Evolutionary conservation across 139 green algal species (phyloP), one percentile per base, ranked within the genome.

Genomic region (Coelastrella sp.): DNA sequence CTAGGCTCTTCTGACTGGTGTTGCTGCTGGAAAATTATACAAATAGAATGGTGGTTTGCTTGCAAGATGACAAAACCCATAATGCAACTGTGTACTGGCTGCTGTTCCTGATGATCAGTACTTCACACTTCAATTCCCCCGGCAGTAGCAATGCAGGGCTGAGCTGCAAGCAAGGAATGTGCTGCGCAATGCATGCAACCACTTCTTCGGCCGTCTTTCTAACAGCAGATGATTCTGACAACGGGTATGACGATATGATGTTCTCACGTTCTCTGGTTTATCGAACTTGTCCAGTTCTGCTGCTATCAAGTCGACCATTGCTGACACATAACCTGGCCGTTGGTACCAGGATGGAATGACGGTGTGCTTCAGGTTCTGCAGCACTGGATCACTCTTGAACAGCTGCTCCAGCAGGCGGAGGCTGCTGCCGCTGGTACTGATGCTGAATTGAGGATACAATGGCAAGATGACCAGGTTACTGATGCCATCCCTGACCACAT

Each of bases 401-500:
- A 99, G 87, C 8, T 93, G 57, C 92, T 99, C 97, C 78, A 99
- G 91, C 66, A 99, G 93, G 22, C 98, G 96, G 60, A 99, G 94
- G 88, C 87, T 96, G 76, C 96, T 99, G 35, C 98, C 98, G 8
- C 79, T 95, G 72, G 98, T 99, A 61, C 94, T 97, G 82, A 99
- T 99, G 81, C 94, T 98, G 92, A 99, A 99, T 92, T 99, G 97
- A 14, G 97, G 97, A 92, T 99, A 99, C 59, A 99, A 93, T 27
- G 98, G 98, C 70, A 99, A 93, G 58, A 99, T 97, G 65, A 99
- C 88, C 58, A 91, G 57, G 19, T 88, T 88, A 7, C 20, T 92
- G 90, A 92, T 80, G 73, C 82, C 8, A 90, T 91, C 90, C 27
- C 78, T n/a, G 20, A 90, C 35, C 56, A 97, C 93, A 91, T 95